Percentiles rank a stretch among this genome's conserved stretches.
Conservation (phyloP, 192 early-diverging fungal species). For the Dissophora ornata region DNA sequence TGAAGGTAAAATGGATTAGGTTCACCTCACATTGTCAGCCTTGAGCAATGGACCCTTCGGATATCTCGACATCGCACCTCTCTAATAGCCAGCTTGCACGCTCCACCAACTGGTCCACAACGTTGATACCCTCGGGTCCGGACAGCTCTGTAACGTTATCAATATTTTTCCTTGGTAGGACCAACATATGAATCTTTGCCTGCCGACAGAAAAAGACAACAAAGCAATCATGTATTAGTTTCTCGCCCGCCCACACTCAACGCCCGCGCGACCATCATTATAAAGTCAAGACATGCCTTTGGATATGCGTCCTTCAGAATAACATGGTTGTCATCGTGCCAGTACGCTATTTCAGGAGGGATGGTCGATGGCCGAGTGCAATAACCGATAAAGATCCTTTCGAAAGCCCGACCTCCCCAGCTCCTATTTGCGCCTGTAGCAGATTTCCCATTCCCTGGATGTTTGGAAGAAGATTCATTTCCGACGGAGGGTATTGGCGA, state of each 20-base stretch:
- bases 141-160: slow-evolving; percentile 50
- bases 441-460: too few relatives aligned
- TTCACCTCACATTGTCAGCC: background rate
- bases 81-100: slow-evolving; percentile 44
- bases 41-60: background rate
- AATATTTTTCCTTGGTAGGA: slow-evolving; percentile 60
- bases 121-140: slow-evolving; percentile 29
- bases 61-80: slow-evolving; percentile 5
- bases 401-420: background rate
- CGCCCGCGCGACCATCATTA: too few relatives aligned
- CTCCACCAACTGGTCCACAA: slow-evolving; percentile 48
- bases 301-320: slow-evolving; percentile 67
- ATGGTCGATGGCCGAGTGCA: slow-evolving; percentile 54
- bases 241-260: too few relatives aligned
- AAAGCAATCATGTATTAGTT: background rate
- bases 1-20: background rate
- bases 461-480: too few relatives aligned
- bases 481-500: too few relatives aligned
- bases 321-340: slow-evolving; percentile 57
- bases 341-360: slow-evolving; percentile 42
- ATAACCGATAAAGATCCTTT: slow-evolving; percentile 47
- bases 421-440: too few relatives aligned
- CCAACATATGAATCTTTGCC: slow-evolving; percentile 59
- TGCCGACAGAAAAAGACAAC: background rate
- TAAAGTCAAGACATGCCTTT: slow-evolving; percentile 42